A percentile compares a stretch with the other conserved stretches of the same genome.
Evolutionary conservation across 176 grass and related monocot genomes (phyloP).

Genomic region (Rhynchospora tenuis): DNA sequence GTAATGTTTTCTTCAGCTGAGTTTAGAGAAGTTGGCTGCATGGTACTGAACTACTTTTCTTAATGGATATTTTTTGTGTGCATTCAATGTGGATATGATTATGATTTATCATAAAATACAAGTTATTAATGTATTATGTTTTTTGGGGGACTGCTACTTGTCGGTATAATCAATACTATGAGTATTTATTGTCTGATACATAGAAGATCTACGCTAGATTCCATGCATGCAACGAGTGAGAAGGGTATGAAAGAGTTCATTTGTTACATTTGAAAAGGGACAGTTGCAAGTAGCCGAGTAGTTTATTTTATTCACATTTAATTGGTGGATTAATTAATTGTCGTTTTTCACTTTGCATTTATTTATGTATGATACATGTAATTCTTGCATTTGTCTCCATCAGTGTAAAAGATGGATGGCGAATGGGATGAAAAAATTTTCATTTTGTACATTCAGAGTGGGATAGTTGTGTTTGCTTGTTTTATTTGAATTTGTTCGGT

Average conservation of each 20-base stretch:
- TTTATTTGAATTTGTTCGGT: neutral
- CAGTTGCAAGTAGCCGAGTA: neutral
- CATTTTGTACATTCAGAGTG: neutral
- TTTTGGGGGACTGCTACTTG: neutral
- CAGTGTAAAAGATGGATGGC: neutral
- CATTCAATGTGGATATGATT: neutral
- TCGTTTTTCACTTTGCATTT: neutral
- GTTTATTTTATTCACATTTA: neutral
- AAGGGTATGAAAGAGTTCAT: neutral
- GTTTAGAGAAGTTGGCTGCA: constrained; percentile 18
- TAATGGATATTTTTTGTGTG: neutral
- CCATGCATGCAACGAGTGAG: neutral
- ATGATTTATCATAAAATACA: neutral
- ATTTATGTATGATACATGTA: neutral
- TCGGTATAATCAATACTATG: neutral
- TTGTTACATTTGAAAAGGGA: neutral
- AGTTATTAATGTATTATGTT: neutral
- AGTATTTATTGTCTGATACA: neutral
- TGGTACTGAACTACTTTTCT: neutral
- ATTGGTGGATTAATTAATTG: neutral
- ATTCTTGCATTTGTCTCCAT: neutral
- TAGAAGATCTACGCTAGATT: neutral
- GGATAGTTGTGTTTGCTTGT: neutral
- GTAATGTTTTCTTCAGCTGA: neutral
- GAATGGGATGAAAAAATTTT: neutral